phyloP scores from a whole-genome alignment of 306 rosid genomes.

The Hippophae gyantsensis region DNA sequence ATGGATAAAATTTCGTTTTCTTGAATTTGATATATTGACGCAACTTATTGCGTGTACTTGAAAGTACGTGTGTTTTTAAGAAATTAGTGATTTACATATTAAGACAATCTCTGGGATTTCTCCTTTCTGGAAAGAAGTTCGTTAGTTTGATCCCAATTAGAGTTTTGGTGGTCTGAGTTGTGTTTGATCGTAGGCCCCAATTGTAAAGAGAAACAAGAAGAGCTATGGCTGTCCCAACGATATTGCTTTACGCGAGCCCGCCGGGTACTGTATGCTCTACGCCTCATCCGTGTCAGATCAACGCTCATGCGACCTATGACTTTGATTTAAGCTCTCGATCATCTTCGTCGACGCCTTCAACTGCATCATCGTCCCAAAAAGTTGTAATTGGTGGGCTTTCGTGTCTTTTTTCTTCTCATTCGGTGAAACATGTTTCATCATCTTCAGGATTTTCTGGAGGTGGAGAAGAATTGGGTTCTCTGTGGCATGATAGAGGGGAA shows the following conservation, averaged over 20 bases:
- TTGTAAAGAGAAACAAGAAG: neutral
- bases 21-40: too few species aligned
- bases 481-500: slow-evolving; percentile 47
- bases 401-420: slow-evolving; percentile 63
- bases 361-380: slow-evolving; percentile 61
- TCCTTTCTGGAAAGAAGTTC: neutral
- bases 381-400: slow-evolving; percentile 67
- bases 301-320: slow-evolving; percentile 52
- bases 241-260: slow-evolving; percentile 78
- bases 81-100: neutral
- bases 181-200: slow-evolving; percentile 6
- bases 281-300: slow-evolving; percentile 66
- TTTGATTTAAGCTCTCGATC: slow-evolving; percentile 71
- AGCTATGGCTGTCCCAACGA: slow-evolving; percentile 74
- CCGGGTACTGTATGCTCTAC: slow-evolving; percentile 83
- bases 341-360: slow-evolving; percentile 48
- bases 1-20: too few species aligned
- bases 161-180: slow-evolving; percentile 3
- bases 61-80: neutral
- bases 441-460: slow-evolving; percentile 44
- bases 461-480: slow-evolving; percentile 55
- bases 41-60: too few species aligned
- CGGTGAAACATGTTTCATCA: slow-evolving; percentile 40
- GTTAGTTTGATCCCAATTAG: neutral
- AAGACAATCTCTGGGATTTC: slow-evolving; percentile 9